Conservation (phyloP, 2,329 filamentous ascomycete species). For the Xylaria sp. region DNA sequence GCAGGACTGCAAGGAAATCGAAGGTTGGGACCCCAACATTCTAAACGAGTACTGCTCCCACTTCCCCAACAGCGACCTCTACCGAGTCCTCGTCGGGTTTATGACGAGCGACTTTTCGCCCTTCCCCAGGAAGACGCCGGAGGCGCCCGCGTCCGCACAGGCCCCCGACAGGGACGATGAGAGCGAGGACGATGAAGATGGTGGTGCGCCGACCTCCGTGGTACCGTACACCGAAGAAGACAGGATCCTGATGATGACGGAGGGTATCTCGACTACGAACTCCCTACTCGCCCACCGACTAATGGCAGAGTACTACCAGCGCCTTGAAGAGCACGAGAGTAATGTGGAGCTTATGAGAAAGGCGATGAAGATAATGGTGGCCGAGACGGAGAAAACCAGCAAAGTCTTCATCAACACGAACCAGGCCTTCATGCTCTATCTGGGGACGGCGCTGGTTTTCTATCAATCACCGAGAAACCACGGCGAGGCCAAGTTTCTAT, state of each 20-base stretch:
- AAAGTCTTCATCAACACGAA: slow-evolving; percentile 68
- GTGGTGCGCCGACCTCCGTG: slow-evolving; percentile 55
- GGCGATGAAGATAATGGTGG: slow-evolving; percentile 63
- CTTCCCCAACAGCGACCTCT: slow-evolving; percentile 83
- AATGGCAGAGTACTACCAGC: slow-evolving; percentile 80
- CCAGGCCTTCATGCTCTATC: slow-evolving; percentile 74
- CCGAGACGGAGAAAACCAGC: slow-evolving; percentile 68
- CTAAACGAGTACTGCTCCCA: slow-evolving; percentile 79
- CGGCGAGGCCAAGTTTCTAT: slow-evolving; percentile 81
- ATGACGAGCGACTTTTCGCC: slow-evolving; percentile 83
- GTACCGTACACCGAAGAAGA: slow-evolving; percentile 74
- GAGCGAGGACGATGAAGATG: slow-evolving; percentile 61
- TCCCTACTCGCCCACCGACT: slow-evolving; percentile 84
- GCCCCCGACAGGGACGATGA: slow-evolving; percentile 44
- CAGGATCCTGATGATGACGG: slow-evolving; percentile 77
- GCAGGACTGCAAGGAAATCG: slow-evolving; percentile 74
- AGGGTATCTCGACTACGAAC: slow-evolving; percentile 66
- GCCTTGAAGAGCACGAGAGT: slow-evolving; percentile 82
- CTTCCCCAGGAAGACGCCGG: slow-evolving; percentile 57
- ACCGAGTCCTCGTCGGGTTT: slow-evolving; percentile 80
- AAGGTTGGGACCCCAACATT: slow-evolving; percentile 77
- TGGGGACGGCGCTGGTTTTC: slow-evolving; percentile 87
- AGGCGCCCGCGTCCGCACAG: slow-evolving; percentile 19
- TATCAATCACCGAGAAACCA: slow-evolving; percentile 91
- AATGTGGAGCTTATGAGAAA: slow-evolving; percentile 79